Evolutionary conservation across 2,329 filamentous ascomycete species (phyloP).

Genomic region (Tolypocladium capitatum): DNA sequence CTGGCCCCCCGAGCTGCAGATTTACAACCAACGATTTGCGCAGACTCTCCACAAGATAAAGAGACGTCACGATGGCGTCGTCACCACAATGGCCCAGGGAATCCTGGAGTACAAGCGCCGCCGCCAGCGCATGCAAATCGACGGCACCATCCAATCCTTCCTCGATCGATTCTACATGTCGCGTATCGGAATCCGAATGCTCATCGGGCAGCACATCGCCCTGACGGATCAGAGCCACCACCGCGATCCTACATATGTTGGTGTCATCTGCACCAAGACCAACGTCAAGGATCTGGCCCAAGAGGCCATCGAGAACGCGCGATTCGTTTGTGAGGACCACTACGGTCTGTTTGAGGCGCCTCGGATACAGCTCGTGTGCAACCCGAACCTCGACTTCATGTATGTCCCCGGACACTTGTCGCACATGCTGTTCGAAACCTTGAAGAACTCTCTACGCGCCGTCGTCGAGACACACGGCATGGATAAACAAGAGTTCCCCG

Average conservation of each 20-base stretch:
- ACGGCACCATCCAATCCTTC: slow-evolving; percentile 93
- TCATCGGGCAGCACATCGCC: slow-evolving; percentile 96
- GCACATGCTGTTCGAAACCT: slow-evolving; percentile 98
- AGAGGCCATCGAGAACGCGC: slow-evolving; percentile 94
- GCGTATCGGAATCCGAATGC: slow-evolving; percentile 96
- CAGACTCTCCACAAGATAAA: slow-evolving; percentile 89
- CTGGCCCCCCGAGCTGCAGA: slow-evolving; percentile 87
- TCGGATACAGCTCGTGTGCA: slow-evolving; percentile 92
- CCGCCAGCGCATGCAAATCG: slow-evolving; percentile 94
- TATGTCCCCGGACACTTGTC: slow-evolving; percentile 97
- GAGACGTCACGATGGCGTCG: slow-evolving; percentile 87
- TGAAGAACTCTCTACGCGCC: slow-evolving; percentile 95
- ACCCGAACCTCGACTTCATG: slow-evolving; percentile 93
- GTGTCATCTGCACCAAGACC: slow-evolving; percentile 97
- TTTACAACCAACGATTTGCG: slow-evolving; percentile 87
- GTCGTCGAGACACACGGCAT: slow-evolving; percentile 92
- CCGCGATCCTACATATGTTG: slow-evolving; percentile 85
- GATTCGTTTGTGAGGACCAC: slow-evolving; percentile 98
- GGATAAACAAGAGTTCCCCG: slow-evolving; percentile 90
- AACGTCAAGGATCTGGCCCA: slow-evolving; percentile 90
- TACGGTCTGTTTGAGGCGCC: slow-evolving; percentile 95
- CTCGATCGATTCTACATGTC: slow-evolving; percentile 99
- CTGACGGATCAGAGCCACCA: slow-evolving; percentile 86
- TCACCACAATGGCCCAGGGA: slow-evolving; percentile 94
- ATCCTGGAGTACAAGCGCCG: slow-evolving; percentile 97